phyloP scores from a whole-genome alignment of 192 early-diverging fungal genomes.

The Dissophora ornata region DNA sequence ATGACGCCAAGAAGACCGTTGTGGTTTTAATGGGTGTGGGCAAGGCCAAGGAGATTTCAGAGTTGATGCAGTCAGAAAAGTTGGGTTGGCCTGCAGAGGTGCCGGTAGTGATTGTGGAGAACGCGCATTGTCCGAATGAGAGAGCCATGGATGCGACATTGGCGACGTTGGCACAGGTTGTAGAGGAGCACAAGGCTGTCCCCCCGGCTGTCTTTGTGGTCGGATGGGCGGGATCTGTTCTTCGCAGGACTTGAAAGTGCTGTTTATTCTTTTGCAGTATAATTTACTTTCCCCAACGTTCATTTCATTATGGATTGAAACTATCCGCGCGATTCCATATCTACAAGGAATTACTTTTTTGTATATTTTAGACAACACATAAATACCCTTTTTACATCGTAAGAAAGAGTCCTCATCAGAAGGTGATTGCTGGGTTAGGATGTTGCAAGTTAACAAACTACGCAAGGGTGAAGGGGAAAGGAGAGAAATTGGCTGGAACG shows the following conservation, averaged over 20 bases:
- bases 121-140: constrained; percentile 80
- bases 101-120: constrained; percentile 87
- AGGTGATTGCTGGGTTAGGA: too few species aligned
- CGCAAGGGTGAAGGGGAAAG: too few species aligned
- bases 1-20: constrained; percentile 73
- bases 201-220: constrained; percentile 86
- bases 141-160: constrained; percentile 76
- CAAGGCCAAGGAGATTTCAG: constrained; percentile 71
- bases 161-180: constrained; percentile 69
- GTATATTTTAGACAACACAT: too few species aligned
- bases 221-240: constrained; percentile 65
- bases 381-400: too few species aligned
- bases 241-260: constrained; percentile 4
- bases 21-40: constrained; percentile 90
- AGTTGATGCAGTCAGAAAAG: constrained; percentile 57
- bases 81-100: constrained; percentile 71
- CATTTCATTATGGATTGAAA: too few species aligned
- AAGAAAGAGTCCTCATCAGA: too few species aligned
- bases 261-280: too few species aligned
- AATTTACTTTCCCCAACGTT: too few species aligned
- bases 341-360: too few species aligned
- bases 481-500: too few species aligned
- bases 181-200: constrained; percentile 71
- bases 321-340: too few species aligned
- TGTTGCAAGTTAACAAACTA: too few species aligned